Conservation (phyloP, 1,284 basidiomycete genomes). For the Hemileia vastatrix region DNA sequence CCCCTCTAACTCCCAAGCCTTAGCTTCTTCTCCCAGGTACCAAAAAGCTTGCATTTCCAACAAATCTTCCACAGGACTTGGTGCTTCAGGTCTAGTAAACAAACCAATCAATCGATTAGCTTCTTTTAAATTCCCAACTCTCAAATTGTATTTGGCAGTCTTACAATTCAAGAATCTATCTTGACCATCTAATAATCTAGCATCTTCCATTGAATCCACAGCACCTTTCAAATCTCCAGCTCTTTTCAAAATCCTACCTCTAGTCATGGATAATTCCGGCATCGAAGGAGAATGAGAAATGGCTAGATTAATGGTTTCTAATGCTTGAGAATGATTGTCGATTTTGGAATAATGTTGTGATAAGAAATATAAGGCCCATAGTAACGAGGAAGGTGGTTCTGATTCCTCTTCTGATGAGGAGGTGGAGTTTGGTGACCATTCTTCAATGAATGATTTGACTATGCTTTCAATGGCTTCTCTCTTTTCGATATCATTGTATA, state of each 20-base stretch:
- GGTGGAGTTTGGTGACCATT: slow-evolving; percentile 1
- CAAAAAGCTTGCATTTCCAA: slow-evolving; percentile 93
- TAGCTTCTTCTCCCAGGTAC: slow-evolving; percentile 74
- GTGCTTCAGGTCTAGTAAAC: slow-evolving; percentile 86
- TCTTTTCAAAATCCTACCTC: slow-evolving; percentile 76
- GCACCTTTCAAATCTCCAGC: slow-evolving; percentile 71
- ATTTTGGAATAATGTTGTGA: slow-evolving; percentile 71
- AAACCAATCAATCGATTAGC: slow-evolving; percentile 64
- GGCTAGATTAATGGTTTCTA: slow-evolving; percentile 59
- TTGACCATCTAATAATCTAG: slow-evolving; percentile 78
- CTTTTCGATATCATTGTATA: slow-evolving; percentile 63
- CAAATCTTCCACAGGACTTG: slow-evolving; percentile 65
- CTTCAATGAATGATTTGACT: slow-evolving; percentile 53
- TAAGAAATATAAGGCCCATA: slow-evolving; percentile 94
- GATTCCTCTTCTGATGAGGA: slow-evolving; percentile 27
- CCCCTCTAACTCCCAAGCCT: slow-evolving; percentile 58
- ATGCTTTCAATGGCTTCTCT: slow-evolving; percentile 62
- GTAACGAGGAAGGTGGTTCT: slow-evolving; percentile 69
- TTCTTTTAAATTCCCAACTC: slow-evolving; percentile 56
- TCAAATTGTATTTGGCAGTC: slow-evolving; percentile 77
- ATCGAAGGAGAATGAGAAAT: slow-evolving; percentile 81
- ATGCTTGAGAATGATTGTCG: slow-evolving; percentile 50
- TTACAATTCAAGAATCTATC: slow-evolving; percentile 95
- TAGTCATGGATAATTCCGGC: slow-evolving; percentile 78
- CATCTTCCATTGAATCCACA: slow-evolving; percentile 67